These are phyloP conservation scores for Sclerotiophoma versabilis DNA, from an alignment of 2,329 filamentous ascomycete species.

Conservation along the genomic window DNA sequence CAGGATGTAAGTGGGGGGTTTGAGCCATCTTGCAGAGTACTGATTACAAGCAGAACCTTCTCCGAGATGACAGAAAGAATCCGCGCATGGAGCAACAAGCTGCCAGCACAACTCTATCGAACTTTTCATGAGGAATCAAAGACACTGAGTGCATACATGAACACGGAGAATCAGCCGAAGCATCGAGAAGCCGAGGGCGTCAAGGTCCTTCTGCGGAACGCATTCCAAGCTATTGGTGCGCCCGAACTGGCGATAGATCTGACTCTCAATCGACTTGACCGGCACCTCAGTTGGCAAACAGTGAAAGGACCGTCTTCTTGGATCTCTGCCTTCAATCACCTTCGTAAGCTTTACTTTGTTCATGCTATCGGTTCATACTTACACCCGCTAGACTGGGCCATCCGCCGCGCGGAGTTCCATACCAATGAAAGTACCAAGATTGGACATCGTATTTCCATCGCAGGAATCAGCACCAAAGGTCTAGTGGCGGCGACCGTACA, in stretches of 20 bases:
- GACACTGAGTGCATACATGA: too few relatives aligned
- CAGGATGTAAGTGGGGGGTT: too few relatives aligned
- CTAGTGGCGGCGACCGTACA: constrained; percentile 17
- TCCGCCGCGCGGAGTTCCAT: constrained; percentile 7
- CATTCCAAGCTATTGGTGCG: constrained; percentile 26
- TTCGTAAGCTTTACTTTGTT: constrained; percentile 15
- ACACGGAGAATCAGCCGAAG: too few relatives aligned
- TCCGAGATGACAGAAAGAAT: too few relatives aligned
- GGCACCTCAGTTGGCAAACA: constrained; percentile 18
- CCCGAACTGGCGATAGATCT: constrained; percentile 5
- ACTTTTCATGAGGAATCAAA: too few relatives aligned
- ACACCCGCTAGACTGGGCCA: constrained; percentile 2
- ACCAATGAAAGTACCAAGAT: constrained; percentile 8
- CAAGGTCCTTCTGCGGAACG: constrained; percentile 3
- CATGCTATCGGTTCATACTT: not conserved
- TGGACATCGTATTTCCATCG: constrained; percentile 12
- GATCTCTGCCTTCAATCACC: constrained; percentile 20
- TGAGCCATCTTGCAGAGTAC: too few relatives aligned
- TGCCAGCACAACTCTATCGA: too few relatives aligned
- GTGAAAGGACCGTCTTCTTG: constrained; percentile 19
- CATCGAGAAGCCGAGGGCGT: too few relatives aligned
- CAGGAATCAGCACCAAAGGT: constrained; percentile 11
- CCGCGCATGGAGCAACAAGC: too few relatives aligned
- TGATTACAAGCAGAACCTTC: too few relatives aligned
- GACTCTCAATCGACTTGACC: constrained; percentile 9